Conservation (phyloP, 2,329 filamentous ascomycete species). For the Talaromyces sp. region DNA sequence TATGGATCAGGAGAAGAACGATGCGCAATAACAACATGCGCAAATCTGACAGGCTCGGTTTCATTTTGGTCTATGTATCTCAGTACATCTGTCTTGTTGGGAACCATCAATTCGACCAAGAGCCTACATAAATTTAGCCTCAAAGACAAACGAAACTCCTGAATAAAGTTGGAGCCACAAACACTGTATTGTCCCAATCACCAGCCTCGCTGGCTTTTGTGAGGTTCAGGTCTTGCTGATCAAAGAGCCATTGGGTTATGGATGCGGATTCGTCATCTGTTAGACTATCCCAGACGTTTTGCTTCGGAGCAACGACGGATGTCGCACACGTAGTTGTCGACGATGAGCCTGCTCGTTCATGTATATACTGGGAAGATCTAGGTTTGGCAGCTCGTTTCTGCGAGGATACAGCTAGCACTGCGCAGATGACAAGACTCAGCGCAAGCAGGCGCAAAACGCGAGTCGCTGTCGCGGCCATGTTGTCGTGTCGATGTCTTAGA, state of each 20-base stretch:
- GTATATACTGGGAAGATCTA: not conserved
- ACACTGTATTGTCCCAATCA: conserved; percentile 6
- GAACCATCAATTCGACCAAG: not conserved
- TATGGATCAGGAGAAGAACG: conserved; percentile 3
- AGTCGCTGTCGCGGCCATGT: not conserved
- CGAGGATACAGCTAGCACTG: not conserved
- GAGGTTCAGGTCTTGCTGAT: conserved; percentile 6
- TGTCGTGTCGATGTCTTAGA: not conserved
- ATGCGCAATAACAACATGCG: conserved; percentile 9
- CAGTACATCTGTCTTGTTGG: not conserved
- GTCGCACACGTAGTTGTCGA: not conserved
- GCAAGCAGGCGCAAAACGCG: not conserved
- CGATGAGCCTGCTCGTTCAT: not conserved
- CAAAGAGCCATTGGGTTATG: conserved; percentile 5
- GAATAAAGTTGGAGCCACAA: not conserved
- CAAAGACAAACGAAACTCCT: not conserved
- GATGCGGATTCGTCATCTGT: not conserved
- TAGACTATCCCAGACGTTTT: not conserved
- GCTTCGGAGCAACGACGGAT: not conserved
- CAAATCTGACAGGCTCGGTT: not conserved
- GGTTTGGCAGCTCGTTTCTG: not conserved
- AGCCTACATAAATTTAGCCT: not conserved
- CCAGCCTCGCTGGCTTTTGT: not conserved
- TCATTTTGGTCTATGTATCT: conserved; percentile 6
- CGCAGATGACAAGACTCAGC: not conserved